These are phyloP conservation scores for Barnettozyma vustinii DNA, from an alignment of 805 yeast genomes.

Conservation along the genomic window DNA sequence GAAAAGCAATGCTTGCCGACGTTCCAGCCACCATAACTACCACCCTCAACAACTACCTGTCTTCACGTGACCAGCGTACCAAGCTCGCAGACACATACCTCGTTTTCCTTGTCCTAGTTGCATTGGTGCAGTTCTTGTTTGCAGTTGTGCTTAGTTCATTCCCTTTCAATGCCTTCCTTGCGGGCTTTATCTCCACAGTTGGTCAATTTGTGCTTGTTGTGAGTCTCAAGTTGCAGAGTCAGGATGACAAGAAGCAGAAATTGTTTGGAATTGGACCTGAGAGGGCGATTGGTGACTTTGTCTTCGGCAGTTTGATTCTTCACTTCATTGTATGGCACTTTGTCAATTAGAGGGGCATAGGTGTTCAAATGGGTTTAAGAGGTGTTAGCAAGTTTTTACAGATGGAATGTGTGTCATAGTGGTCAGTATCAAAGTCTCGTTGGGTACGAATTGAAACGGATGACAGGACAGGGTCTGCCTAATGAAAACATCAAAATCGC, in stretches of 20 bases:
- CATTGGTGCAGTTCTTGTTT: constrained; percentile 73
- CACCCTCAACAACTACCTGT: constrained; percentile 29
- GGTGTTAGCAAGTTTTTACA: no score
- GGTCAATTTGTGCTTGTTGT: constrained; percentile 93
- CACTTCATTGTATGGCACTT: constrained; percentile 90
- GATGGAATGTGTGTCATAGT: neutral
- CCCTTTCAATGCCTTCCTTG: constrained; percentile 95
- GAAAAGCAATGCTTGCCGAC: neutral
- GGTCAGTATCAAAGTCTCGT: neutral
- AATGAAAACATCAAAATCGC: neutral
- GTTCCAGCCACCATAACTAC: constrained; percentile 22
- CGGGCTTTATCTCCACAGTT: constrained; percentile 88
- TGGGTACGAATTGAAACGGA: neutral
- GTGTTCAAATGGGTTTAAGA: no score
- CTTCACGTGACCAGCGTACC: constrained; percentile 37
- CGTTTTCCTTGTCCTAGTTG: constrained; percentile 66
- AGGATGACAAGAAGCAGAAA: constrained; percentile 26
- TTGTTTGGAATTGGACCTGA: constrained; percentile 36
- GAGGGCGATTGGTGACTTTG: constrained; percentile 81
- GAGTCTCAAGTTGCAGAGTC: constrained; percentile 69
- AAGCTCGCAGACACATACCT: constrained; percentile 75
- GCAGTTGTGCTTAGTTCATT: constrained; percentile 75
- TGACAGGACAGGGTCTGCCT: neutral
- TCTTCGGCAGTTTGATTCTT: constrained; percentile 79
- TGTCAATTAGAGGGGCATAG: constrained; percentile 50